Evolutionary conservation across 257 asterid species (phyloP), one percentile per base, ranked within the genome.

Genomic region (Cinchona pubescens): DNA sequence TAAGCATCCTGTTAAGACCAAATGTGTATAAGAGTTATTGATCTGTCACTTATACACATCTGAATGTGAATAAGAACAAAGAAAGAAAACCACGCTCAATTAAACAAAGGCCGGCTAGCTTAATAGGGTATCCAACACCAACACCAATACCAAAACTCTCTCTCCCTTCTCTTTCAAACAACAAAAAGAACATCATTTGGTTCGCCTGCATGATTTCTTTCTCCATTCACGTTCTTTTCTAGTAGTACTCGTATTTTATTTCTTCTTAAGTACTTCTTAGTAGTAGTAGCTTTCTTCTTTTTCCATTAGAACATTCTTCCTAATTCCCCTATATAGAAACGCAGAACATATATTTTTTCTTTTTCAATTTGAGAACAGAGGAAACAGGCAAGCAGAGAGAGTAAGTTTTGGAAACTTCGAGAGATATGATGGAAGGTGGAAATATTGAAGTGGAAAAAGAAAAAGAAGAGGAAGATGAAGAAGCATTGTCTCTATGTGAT

Each of bases 401-500:
- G 13, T 1, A 23, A 29, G 7, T 32, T 15, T 12, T 14, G 13
- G 27, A 46, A 69, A 55, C 34, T 62, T 51, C 10, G 43, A 53
- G 29, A 66, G 46, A 10, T 79, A 53, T 16, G 74, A 74, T 53
- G 78, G 72, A 63, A 71, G 82, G 81, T 14, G 59, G 34, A 1
- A 71, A 53, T 62, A 53, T 34, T 6, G 62, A 5, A 3, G 63
- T 42, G 46, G 18, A 78, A 35, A 38, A 8, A 21, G 68, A 56
- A 1, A 78, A 68, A 18, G 84, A 77, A 0, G 84, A 67, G 0
- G 84, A 86, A 0, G 91, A 85, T 12, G 95, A 88, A 16, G 98
- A 92, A 86, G 86, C 98, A 0, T 86, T 90, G 37, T 94, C 97
- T 0, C 82, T 94, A 32, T 84, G 93, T 71, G 97, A 92, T 87